phyloP scores from a whole-genome alignment of 352 stramenopile genomes.

The Globisporangium mamillatum region DNA sequence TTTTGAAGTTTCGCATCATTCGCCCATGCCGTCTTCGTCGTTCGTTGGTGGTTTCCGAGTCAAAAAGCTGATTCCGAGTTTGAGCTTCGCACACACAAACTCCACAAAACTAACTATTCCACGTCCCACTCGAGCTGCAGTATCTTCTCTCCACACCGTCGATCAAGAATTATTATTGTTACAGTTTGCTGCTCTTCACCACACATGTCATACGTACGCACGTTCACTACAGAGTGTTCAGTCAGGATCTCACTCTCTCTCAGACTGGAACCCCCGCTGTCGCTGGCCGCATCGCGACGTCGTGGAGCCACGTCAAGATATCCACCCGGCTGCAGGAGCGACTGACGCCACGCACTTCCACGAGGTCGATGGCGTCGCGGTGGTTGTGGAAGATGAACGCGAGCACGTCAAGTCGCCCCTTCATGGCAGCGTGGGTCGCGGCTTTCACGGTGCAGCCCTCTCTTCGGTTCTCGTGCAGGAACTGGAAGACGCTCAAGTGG shows the following conservation, averaged over 20 bases:
- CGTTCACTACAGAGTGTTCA: background rate
- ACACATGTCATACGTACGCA: background rate
- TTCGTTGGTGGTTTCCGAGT: too few relatives aligned
- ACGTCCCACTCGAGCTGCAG: too few relatives aligned
- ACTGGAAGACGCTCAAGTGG: too few relatives aligned
- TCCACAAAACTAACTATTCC: too few relatives aligned
- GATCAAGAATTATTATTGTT: background rate
- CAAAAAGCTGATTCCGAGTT: too few relatives aligned
- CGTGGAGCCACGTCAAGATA: constrained; percentile 10
- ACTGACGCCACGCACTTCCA: constrained; percentile 1
- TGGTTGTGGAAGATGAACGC: constrained; percentile 9
- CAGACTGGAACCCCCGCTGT: background rate
- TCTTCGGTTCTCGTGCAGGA: too few relatives aligned
- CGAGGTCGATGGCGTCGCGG: constrained; percentile 11
- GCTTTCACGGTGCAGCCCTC: background rate
- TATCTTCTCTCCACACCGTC: too few relatives aligned
- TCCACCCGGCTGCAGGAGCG: constrained; percentile 3
- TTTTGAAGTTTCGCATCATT: too few relatives aligned
- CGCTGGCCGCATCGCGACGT: constrained; percentile 1
- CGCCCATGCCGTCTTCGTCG: too few relatives aligned
- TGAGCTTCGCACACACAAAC: too few relatives aligned
- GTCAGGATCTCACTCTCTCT: background rate
- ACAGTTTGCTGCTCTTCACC: too few relatives aligned
- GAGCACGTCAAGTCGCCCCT: constrained; percentile 6
- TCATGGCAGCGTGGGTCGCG: constrained; percentile 6